phyloP scores from a whole-genome alignment of 371 early-diverging fungal genomes.

The Circinella umbellata region DNA sequence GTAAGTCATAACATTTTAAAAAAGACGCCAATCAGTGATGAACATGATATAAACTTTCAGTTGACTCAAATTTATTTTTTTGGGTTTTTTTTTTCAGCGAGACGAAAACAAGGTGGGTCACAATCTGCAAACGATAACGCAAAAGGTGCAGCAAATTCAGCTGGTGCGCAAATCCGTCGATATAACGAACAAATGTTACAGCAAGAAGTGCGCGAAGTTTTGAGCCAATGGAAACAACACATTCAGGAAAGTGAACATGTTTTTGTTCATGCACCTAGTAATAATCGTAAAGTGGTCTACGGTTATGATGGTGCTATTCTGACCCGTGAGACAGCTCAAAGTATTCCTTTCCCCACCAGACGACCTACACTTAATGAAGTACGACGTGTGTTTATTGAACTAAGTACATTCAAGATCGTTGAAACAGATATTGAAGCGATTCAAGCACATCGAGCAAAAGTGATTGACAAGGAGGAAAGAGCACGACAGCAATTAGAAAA shows the following conservation, averaged over 20 bases:
- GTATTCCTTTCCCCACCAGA: conserved; percentile 79
- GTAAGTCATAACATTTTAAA: conserved; percentile 25
- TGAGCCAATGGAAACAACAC: conserved; percentile 70
- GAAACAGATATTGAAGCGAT: conserved; percentile 46
- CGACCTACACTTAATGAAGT: conserved; percentile 76
- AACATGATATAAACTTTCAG: too few species aligned
- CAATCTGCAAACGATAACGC: conserved; percentile 83
- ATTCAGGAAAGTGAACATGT: conserved; percentile 62
- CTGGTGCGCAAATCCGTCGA: conserved; percentile 88
- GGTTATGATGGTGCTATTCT: conserved; percentile 69
- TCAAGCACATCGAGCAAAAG: conserved; percentile 29
- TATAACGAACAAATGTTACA: conserved; percentile 85
- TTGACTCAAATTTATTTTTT: too few species aligned
- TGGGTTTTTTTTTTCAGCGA: conserved; percentile 51
- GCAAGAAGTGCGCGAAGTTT: conserved; percentile 76
- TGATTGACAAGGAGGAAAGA: conserved; percentile 32
- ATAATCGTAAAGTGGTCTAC: conserved; percentile 64
- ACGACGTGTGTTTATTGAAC: conserved; percentile 50
- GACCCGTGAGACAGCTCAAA: conserved; percentile 52
- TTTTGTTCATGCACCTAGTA: conserved; percentile 72
- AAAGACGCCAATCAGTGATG: too few species aligned
- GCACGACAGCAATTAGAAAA: conserved; percentile 34
- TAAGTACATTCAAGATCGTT: conserved; percentile 60
- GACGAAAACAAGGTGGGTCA: conserved; percentile 94
- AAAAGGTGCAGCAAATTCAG: conserved; percentile 88